Conservation (phyloP, 2,329 filamentous ascomycete species). For the Dendryphion nanum region DNA sequence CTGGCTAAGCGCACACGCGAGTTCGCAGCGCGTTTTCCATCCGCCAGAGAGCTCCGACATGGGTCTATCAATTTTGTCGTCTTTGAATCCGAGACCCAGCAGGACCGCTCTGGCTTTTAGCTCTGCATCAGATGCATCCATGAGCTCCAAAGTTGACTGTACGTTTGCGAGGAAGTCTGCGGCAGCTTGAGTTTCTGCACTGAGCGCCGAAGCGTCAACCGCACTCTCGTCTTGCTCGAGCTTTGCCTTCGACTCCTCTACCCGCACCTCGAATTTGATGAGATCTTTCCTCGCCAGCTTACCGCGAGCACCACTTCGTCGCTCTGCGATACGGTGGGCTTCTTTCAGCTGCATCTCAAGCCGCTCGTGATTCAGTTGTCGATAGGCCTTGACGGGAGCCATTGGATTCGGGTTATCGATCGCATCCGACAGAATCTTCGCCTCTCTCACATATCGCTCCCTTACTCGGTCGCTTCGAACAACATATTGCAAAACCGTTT, state of each 20-base stretch:
- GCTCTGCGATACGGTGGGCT: conserved; percentile 69
- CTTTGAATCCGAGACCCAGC: conserved; percentile 68
- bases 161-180: conserved; percentile 68
- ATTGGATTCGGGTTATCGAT: conserved; percentile 59
- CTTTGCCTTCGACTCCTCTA: conserved; percentile 56
- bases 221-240: conserved; percentile 55
- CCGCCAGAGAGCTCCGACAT: conserved; percentile 70
- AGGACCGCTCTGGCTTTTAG: conserved; percentile 62
- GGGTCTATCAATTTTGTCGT: conserved; percentile 58
- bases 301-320: conserved; percentile 73
- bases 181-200: conserved; percentile 67
- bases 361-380: conserved; percentile 61
- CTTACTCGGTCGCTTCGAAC: conserved; percentile 52
- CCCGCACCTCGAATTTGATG: conserved; percentile 64
- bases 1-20: conserved; percentile 62
- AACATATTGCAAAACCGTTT: conserved; percentile 65
- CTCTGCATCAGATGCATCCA: conserved; percentile 63
- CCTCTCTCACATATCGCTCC: conserved; percentile 61
- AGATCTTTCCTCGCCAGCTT: conserved; percentile 74
- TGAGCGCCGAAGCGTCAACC: conserved; percentile 57
- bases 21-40: conserved; percentile 44
- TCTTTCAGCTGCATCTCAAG: conserved; percentile 64
- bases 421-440: conserved; percentile 60
- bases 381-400: conserved; percentile 59
- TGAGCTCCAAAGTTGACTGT: conserved; percentile 63